phyloP scores from a whole-genome alignment of 2,329 filamentous ascomycete species.

The Claviceps quebecensis region DNA sequence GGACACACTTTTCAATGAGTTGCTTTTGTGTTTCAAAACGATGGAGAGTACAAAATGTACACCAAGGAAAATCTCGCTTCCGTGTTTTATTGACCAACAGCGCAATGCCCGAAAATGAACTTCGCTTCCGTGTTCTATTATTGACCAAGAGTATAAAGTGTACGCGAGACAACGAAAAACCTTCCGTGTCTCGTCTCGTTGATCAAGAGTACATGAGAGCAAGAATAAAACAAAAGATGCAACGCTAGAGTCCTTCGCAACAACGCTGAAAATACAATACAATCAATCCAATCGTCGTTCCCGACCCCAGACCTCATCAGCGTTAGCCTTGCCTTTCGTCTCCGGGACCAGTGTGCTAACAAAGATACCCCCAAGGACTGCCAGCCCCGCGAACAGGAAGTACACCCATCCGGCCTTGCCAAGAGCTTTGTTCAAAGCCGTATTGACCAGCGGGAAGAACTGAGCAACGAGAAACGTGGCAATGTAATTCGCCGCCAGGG shows the following conservation, averaged over 20 bases:
- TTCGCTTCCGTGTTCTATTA: no score
- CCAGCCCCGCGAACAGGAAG: slow-evolving; percentile 75
- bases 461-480: slow-evolving; percentile 88
- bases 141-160: no score
- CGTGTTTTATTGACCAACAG: no score
- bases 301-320: slow-evolving; percentile 84
- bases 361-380: slow-evolving; percentile 54
- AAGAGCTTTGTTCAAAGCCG: slow-evolving; percentile 46
- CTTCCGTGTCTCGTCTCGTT: no score
- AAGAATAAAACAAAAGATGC: background rate
- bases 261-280: background rate
- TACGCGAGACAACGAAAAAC: no score
- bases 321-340: slow-evolving; percentile 70
- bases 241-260: background rate
- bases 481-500: slow-evolving; percentile 73
- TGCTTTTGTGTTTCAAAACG: background rate
- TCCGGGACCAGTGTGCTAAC: slow-evolving; percentile 67
- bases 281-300: slow-evolving; percentile 36
- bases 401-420: slow-evolving; percentile 73
- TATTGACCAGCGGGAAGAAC: slow-evolving; percentile 83
- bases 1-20: slow-evolving; percentile 22
- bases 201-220: no score
- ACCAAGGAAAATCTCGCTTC: no score
- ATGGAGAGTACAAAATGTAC: background rate
- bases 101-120: no score